Evolutionary conservation across 352 stramenopile genomes (phyloP).

Genomic region (Phytophthora europaea): DNA sequence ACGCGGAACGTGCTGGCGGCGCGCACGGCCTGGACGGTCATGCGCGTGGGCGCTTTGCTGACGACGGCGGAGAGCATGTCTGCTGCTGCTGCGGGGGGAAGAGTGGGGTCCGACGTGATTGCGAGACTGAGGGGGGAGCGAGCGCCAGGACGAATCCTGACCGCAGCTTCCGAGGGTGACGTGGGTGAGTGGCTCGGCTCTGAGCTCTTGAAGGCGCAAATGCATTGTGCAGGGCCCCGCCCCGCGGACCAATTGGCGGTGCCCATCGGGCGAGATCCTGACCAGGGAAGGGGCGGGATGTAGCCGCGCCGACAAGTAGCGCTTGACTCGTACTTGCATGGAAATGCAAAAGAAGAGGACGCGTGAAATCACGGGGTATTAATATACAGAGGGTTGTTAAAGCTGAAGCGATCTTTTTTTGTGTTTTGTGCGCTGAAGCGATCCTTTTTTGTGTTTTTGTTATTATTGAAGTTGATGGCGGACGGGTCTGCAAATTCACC

Average conservation of each 20-base stretch:
- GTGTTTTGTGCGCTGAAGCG: background rate
- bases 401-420: slow-evolving; percentile 1
- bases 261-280: slow-evolving; percentile 26
- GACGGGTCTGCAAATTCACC: no score
- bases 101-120: slow-evolving; percentile 17
- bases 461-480: background rate
- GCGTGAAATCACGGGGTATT: background rate
- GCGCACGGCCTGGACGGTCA: slow-evolving; percentile 43
- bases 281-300: slow-evolving; percentile 16
- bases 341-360: background rate
- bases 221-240: slow-evolving; percentile 12
- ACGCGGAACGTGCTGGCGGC: slow-evolving; percentile 59
- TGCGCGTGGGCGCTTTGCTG: slow-evolving; percentile 33
- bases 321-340: background rate
- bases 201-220: slow-evolving; percentile 20
- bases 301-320: background rate
- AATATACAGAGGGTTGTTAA: background rate
- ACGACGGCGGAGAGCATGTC: slow-evolving; percentile 46
- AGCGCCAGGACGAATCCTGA: slow-evolving; percentile 26
- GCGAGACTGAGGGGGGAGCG: slow-evolving; percentile 11
- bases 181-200: slow-evolving; percentile 11
- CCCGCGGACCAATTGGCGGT: background rate
- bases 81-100: background rate
- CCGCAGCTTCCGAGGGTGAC: slow-evolving; percentile 25
- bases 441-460: background rate